These are phyloP conservation scores for Fraxinus quadrangulata DNA, from an alignment of 257 asterid genomes.

Conservation along the genomic window DNA sequence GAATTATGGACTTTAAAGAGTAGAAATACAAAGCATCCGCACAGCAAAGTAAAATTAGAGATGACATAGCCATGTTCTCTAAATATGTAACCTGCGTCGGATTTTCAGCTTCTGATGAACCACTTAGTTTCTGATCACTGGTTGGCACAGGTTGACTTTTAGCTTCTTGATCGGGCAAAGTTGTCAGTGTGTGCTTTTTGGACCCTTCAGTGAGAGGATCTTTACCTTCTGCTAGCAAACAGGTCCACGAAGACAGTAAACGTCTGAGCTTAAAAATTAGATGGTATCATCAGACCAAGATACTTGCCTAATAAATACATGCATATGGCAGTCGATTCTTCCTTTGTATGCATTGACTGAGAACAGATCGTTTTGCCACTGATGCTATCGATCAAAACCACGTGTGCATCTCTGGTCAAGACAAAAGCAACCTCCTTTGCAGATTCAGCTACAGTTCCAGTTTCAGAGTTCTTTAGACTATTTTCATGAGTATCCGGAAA, in stretches of 20 bases:
- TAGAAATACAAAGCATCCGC: constrained; percentile 63
- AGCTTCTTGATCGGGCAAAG: constrained; percentile 43
- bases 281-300: constrained; percentile 22
- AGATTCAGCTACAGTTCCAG: constrained; percentile 41
- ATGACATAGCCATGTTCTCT: constrained; percentile 35
- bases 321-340: constrained; percentile 62
- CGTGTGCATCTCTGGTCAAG: constrained; percentile 65
- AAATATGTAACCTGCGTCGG: constrained; percentile 31
- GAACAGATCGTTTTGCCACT: constrained; percentile 53
- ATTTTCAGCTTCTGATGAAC: constrained; percentile 35
- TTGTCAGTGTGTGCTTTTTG: constrained; percentile 30
- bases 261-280: constrained; percentile 21
- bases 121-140: constrained; percentile 34
- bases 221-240: constrained; percentile 49
- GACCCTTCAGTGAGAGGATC: constrained; percentile 45
- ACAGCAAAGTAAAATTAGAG: constrained; percentile 68
- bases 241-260: constrained; percentile 31
- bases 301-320: constrained; percentile 75
- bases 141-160: constrained; percentile 34
- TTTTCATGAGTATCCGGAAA: constrained; percentile 34
- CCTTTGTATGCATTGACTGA: constrained; percentile 51
- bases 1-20: constrained; percentile 55
- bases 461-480: constrained; percentile 42
- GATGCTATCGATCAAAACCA: constrained; percentile 60
- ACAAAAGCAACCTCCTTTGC: constrained; percentile 52